phyloP scores from a whole-genome alignment of 1,284 basidiomycete species.

The Sanghuangporus weigelae region DNA sequence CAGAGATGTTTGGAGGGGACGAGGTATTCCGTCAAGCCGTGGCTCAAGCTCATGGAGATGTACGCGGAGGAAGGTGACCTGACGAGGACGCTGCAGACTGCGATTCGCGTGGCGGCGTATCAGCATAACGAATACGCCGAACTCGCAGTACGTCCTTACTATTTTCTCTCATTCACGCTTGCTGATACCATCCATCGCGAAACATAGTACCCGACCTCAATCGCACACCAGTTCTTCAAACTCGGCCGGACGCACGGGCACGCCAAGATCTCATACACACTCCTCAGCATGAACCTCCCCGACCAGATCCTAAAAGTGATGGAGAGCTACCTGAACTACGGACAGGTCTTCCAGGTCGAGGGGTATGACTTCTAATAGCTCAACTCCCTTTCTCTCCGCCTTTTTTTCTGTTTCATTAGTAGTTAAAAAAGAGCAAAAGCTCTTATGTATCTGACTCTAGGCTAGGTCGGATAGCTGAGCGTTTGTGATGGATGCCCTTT shows the following conservation, averaged over 20 bases:
- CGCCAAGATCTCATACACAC: conserved; percentile 89
- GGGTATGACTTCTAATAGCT: conserved; percentile 61
- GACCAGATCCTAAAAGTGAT: conserved; percentile 82
- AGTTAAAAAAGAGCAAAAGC: neutral
- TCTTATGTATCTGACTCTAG: neutral
- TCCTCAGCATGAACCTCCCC: conserved; percentile 90
- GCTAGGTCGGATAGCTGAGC: neutral
- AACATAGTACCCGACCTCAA: conserved; percentile 85
- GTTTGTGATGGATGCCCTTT: no score
- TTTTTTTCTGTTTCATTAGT: neutral
- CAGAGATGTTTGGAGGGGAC: conserved; percentile 88
- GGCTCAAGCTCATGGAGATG: conserved; percentile 88
- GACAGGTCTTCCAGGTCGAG: conserved; percentile 77
- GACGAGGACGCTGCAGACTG: conserved; percentile 84
- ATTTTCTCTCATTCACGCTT: conserved; percentile 7
- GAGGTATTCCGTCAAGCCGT: conserved; percentile 87
- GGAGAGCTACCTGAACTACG: conserved; percentile 79
- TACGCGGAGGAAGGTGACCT: conserved; percentile 94
- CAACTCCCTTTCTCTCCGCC: neutral
- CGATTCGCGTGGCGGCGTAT: conserved; percentile 90
- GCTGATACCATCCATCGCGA: neutral
- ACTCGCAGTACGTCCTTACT: conserved; percentile 57
- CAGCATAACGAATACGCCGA: conserved; percentile 82
- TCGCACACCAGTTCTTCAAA: conserved; percentile 88
- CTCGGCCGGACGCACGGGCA: conserved; percentile 92